Evolutionary conservation across 1,284 basidiomycete species (phyloP), one percentile per base, ranked within the genome.

Genomic region (Ustilago cynodontis): DNA sequence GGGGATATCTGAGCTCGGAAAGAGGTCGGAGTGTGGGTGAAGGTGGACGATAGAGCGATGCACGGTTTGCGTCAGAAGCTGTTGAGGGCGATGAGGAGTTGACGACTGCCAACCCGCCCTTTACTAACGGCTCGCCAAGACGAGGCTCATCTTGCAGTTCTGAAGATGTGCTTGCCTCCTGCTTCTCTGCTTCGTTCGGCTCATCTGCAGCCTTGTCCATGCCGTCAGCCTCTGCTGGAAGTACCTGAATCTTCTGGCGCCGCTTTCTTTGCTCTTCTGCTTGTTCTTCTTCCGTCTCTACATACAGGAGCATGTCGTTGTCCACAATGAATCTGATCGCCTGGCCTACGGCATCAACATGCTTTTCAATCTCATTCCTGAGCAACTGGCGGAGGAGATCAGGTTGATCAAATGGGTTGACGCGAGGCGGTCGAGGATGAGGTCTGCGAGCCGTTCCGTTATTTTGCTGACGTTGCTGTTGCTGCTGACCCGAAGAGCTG

Each of bases 261-360:
- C 68, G 53, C 71, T 77, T 79, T 43, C 83, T 84, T 78, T 90
- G 89, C 66, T 92, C 90, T 26, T 90, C 88, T 1, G 92, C 92
- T 81, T 94, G 90, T 0, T 95, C 96, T 14, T 92, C 91, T 51
- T 89, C 89, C 22, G 92, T 86, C 86, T 98, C 96, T 1, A 98
- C 94, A 53, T 90, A 90, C 52, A 89, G 87, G 16, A 99, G 88
- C 87, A 96, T 95, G 81, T 94, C 91, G 79, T 99, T 99, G 72
- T 94, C 92, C 2, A 94, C 94, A 16, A 98, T 87, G 86, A 98
- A 99, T 35, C 91, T 91, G 80, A 98, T 93, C 2, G 93, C 93
- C 86, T 98, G 96, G 0, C 94, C 94, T 2, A 98, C 88, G 85
- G 97, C 95, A 2, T 93, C 94, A 5, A 97, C 90, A 0, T 96